Conservation (phyloP, 148 eudicot genomes). For the Fagopyrum esculentum region DNA sequence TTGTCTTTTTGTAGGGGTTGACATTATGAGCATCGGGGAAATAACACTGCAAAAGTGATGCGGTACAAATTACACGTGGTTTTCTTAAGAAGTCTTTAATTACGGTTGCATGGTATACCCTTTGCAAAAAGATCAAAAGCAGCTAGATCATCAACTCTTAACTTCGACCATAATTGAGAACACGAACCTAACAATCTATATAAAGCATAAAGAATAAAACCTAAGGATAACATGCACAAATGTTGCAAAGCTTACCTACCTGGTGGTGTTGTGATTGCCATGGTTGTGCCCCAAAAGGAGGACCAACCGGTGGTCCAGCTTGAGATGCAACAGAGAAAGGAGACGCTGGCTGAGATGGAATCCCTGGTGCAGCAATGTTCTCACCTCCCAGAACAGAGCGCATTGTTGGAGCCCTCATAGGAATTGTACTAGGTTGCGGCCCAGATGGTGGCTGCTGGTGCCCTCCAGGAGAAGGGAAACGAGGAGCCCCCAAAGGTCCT, state of each 20-base stretch:
- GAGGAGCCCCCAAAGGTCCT: conserved; percentile 37
- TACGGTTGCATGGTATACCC: no score
- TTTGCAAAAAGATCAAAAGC: no score
- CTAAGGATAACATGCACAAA: background rate
- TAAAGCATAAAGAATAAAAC: background rate
- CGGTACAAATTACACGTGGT: no score
- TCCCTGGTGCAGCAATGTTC: conserved; percentile 22
- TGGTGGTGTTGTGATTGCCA: conserved; percentile 56
- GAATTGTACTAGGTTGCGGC: conserved; percentile 31
- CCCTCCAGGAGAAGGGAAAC: conserved; percentile 46
- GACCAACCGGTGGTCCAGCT: conserved; percentile 37
- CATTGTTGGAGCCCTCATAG: conserved; percentile 41
- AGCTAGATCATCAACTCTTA: background rate
- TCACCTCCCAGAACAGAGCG: conserved; percentile 47
- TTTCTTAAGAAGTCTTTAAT: no score
- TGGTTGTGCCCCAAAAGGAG: conserved; percentile 62
- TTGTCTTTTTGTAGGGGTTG: no score
- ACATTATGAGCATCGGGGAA: no score
- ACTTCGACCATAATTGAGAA: background rate
- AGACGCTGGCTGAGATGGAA: conserved; percentile 35
- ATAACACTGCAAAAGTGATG: no score
- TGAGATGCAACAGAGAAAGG: conserved; percentile 51
- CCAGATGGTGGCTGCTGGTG: conserved; percentile 44
- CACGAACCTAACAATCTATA: background rate
- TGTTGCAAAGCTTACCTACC: conserved; percentile 28